Evolutionary conservation across 2,329 filamentous ascomycete species (phyloP).

Genomic region (Aureobasidium namibiae): DNA sequence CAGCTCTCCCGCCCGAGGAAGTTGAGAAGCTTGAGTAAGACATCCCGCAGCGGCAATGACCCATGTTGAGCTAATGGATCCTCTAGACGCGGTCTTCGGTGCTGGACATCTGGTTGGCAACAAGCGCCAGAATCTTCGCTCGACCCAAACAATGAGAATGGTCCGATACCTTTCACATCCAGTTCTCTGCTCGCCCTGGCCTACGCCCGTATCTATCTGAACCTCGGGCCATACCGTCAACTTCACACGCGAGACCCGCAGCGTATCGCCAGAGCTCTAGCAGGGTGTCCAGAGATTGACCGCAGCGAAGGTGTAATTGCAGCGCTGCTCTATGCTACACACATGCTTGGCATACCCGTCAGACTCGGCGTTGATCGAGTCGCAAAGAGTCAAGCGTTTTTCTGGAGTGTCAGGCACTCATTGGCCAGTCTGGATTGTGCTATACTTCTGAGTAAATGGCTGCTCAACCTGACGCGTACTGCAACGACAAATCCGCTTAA

Average conservation of each 20-base stretch:
- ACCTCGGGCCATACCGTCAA: slow-evolving; percentile 37
- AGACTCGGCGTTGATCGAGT: slow-evolving; percentile 47
- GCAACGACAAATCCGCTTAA: not conserved
- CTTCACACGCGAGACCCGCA: slow-evolving; percentile 37
- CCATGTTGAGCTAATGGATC: not conserved
- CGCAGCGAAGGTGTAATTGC: slow-evolving; percentile 42
- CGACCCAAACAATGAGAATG: slow-evolving; percentile 29
- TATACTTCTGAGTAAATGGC: slow-evolving; percentile 46
- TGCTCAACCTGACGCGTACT: slow-evolving; percentile 15
- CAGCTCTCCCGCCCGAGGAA: not conserved
- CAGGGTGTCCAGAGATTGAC: slow-evolving; percentile 33
- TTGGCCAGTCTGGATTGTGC: slow-evolving; percentile 48
- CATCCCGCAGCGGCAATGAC: no score
- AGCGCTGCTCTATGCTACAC: slow-evolving; percentile 46
- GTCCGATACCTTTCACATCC: slow-evolving; percentile 34
- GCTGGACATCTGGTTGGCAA: slow-evolving; percentile 29
- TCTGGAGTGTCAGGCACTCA: slow-evolving; percentile 51
- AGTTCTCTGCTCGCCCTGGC: slow-evolving; percentile 40
- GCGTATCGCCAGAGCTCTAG: slow-evolving; percentile 34
- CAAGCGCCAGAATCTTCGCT: slow-evolving; percentile 29
- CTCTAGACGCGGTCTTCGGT: not conserved
- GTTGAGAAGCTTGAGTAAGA: not conserved
- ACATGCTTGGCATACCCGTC: slow-evolving; percentile 49
- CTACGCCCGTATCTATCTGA: slow-evolving; percentile 39
- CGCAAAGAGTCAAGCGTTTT: slow-evolving; percentile 46